Conservation (phyloP, 2,329 filamentous ascomycete genomes). For the Cytospora leucostoma region DNA sequence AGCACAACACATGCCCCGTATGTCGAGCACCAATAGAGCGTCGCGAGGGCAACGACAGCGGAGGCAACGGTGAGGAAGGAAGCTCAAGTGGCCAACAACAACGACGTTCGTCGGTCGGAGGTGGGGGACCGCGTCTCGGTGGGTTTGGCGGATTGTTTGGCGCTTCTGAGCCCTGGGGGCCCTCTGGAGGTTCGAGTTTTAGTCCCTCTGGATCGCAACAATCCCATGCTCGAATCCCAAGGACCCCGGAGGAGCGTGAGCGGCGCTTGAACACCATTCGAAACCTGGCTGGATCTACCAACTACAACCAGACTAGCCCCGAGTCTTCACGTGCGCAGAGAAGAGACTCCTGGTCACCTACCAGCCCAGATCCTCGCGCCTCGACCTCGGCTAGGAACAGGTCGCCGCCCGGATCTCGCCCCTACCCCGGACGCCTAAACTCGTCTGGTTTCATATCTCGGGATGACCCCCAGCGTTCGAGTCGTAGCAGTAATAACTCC, state of each 20-base stretch:
- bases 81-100: conserved; percentile 3
- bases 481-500: conserved; percentile 10
- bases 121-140: conserved; percentile 2
- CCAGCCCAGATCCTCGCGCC: conserved; percentile 21
- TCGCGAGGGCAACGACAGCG: conserved; percentile 26
- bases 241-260: conserved; percentile 26
- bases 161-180: not conserved
- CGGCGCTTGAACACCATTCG: conserved; percentile 33
- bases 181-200: conserved; percentile 3
- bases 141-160: conserved; percentile 1
- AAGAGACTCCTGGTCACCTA: conserved; percentile 26
- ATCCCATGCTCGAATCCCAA: conserved; percentile 15
- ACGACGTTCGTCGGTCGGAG: not conserved
- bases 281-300: conserved; percentile 25
- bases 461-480: conserved; percentile 11
- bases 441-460: conserved; percentile 13
- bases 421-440: conserved; percentile 4
- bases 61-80: conserved; percentile 3
- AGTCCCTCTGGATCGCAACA: conserved; percentile 7
- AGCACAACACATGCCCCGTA: conserved; percentile 91
- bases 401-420: conserved; percentile 17
- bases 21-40: conserved; percentile 64
- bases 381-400: conserved; percentile 22
- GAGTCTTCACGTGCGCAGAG: conserved; percentile 13
- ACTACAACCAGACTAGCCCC: conserved; percentile 4